A percentile compares a stretch with the other conserved stretches of the same genome.
phyloP scores from a whole-genome alignment of 2,329 filamentous ascomycete species.

The Fusarium sp. region DNA sequence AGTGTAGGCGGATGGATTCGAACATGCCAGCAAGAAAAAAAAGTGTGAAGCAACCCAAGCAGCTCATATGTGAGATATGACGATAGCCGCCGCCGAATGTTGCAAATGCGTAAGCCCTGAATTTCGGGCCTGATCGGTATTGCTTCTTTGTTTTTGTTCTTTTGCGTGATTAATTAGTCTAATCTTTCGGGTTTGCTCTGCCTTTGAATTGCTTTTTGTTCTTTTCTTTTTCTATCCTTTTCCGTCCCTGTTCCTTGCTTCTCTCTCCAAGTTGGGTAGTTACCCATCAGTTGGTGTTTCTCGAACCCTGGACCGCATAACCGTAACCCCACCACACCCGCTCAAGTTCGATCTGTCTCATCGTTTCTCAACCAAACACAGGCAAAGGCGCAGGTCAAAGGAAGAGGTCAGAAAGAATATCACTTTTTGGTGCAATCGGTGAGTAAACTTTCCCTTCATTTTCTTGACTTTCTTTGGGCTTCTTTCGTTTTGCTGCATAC shows the following conservation, averaged over 20 bases:
- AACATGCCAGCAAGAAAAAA: background rate
- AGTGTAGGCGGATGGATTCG: background rate
- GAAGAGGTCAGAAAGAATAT: background rate
- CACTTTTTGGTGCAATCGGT: background rate
- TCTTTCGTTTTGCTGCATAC: background rate
- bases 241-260: slow-evolving; percentile 14
- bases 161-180: background rate
- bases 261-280: background rate
- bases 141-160: slow-evolving; percentile 16
- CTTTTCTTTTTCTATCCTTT: background rate
- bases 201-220: slow-evolving; percentile 10
- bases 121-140: slow-evolving; percentile 13
- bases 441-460: background rate
- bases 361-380: slow-evolving; percentile 24
- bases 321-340: slow-evolving; percentile 43
- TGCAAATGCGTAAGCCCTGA: slow-evolving; percentile 14
- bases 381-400: slow-evolving; percentile 10
- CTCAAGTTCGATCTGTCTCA: slow-evolving; percentile 16
- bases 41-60: background rate
- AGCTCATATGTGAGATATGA: slow-evolving; percentile 15
- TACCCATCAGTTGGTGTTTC: slow-evolving; percentile 13
- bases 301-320: slow-evolving; percentile 41
- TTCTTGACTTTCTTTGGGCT: background rate
- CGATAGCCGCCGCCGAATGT: background rate
- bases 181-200: slow-evolving; percentile 7